Percentiles rank a stretch among this genome's conserved stretches.
Evolutionary conservation across 371 early-diverging fungal genomes (phyloP).

Genomic region (Apophysomyces elegans): DNA sequence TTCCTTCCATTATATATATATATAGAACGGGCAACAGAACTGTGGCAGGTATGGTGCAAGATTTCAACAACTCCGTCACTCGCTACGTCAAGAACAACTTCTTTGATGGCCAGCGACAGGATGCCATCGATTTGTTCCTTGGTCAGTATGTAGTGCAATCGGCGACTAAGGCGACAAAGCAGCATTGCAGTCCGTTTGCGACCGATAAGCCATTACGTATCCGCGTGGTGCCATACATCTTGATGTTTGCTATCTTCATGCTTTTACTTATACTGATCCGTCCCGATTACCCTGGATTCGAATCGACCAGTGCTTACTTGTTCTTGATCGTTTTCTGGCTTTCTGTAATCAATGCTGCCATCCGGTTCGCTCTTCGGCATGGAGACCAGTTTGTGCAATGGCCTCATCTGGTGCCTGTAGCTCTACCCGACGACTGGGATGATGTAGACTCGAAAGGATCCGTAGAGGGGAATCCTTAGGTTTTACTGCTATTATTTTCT

Average conservation of each 20-base stretch:
- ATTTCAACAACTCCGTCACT: constrained; percentile 79
- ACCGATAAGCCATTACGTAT: constrained; percentile 46
- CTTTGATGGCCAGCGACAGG: constrained; percentile 91
- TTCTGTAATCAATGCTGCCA: constrained; percentile 55
- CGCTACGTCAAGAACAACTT: constrained; percentile 95
- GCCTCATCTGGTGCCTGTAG: constrained; percentile 39
- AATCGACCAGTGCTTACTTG: constrained; percentile 36
- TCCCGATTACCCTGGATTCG: constrained; percentile 41
- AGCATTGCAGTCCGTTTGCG: constrained; percentile 33
- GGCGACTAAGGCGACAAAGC: background rate
- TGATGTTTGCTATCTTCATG: constrained; percentile 52
- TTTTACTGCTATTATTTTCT: background rate
- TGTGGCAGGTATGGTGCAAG: constrained; percentile 81
- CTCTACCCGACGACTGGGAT: background rate
- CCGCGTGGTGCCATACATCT: constrained; percentile 52
- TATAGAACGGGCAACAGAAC: constrained; percentile 85
- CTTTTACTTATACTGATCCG: constrained; percentile 42
- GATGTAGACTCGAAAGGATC: constrained; percentile 1
- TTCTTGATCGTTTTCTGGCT: constrained; percentile 26
- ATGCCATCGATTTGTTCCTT: constrained; percentile 81
- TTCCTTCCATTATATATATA: background rate
- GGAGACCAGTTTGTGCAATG: constrained; percentile 51
- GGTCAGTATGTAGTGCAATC: constrained; percentile 64
- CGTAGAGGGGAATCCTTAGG: background rate
- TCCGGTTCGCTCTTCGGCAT: constrained; percentile 48